Conservation (phyloP, 495 filamentous ascomycete genomes). For the Tuber microsphaerosporum region DNA sequence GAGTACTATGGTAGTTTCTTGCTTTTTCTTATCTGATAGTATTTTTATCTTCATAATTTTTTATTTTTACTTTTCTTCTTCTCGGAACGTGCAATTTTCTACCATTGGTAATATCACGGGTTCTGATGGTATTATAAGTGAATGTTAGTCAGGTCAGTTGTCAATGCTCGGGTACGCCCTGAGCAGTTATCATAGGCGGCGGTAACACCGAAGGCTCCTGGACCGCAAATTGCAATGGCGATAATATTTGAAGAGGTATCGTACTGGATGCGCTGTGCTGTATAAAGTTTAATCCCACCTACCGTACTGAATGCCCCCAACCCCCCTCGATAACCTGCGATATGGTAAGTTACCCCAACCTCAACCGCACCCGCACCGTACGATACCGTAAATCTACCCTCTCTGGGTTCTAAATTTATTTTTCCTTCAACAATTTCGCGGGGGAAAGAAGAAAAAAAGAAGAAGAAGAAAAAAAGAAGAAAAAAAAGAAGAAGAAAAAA, state of each 20-base stretch:
- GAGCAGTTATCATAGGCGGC: too few species aligned
- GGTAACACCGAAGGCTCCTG: too few species aligned
- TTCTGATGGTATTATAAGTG: background rate
- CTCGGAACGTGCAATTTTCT: background rate
- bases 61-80: background rate
- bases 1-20: background rate
- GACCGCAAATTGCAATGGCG: too few species aligned
- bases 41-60: background rate
- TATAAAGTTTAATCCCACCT: too few species aligned
- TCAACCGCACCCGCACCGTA: background rate
- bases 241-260: too few species aligned
- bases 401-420: background rate
- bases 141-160: background rate
- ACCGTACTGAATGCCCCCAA: too few species aligned
- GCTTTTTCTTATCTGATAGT: background rate
- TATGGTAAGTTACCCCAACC: background rate
- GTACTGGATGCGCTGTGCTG: too few species aligned
- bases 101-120: background rate
- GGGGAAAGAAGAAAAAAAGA: background rate
- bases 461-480: background rate
- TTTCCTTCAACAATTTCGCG: background rate
- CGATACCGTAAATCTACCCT: background rate
- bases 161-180: background rate
- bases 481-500: too few species aligned
- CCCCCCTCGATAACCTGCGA: background rate